A percentile compares a stretch with the other conserved stretches of the same genome.
These are phyloP conservation scores for Fusarium verticillioides DNA, from an alignment of 2,329 filamentous ascomycete species.

Conservation along the genomic window DNA sequence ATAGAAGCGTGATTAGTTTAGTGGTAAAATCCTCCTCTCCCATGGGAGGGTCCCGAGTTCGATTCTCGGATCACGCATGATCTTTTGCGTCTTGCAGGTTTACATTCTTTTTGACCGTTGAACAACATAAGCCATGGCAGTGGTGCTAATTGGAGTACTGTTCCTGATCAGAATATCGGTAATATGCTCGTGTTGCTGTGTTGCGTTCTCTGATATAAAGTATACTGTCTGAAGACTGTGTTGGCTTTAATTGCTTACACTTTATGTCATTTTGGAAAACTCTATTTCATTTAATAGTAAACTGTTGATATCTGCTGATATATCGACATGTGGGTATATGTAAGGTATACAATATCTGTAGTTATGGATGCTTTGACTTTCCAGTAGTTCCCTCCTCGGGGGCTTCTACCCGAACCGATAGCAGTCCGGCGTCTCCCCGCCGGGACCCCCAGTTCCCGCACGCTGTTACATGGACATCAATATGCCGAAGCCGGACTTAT, in stretches of 20 bases:
- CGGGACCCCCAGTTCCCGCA: constrained; percentile 21
- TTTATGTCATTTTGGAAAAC: neutral
- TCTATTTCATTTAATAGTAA: neutral
- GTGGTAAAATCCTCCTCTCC: constrained; percentile 55
- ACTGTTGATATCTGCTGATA: neutral
- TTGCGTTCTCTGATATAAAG: neutral
- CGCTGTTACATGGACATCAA: constrained; percentile 9
- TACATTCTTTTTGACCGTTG: neutral
- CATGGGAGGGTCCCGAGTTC: constrained; percentile 53
- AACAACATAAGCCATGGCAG: too few species aligned
- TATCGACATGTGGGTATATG: neutral
- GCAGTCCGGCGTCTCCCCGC: constrained; percentile 3
- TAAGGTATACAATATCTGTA: too few species aligned
- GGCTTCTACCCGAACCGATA: constrained; percentile 15
- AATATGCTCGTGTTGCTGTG: neutral
- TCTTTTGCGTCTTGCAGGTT: constrained; percentile 2
- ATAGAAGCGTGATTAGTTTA: constrained; percentile 50
- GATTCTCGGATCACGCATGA: constrained; percentile 50
- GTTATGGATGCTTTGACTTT: neutral
- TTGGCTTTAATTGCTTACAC: neutral
- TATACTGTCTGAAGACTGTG: neutral
- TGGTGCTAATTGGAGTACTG: neutral
- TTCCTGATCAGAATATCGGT: too few species aligned
- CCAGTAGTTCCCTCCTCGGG: neutral
- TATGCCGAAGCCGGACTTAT: constrained; percentile 33